Evolutionary conservation across 495 filamentous ascomycete genomes (phyloP).

Genomic region (Daldinia grandis): DNA sequence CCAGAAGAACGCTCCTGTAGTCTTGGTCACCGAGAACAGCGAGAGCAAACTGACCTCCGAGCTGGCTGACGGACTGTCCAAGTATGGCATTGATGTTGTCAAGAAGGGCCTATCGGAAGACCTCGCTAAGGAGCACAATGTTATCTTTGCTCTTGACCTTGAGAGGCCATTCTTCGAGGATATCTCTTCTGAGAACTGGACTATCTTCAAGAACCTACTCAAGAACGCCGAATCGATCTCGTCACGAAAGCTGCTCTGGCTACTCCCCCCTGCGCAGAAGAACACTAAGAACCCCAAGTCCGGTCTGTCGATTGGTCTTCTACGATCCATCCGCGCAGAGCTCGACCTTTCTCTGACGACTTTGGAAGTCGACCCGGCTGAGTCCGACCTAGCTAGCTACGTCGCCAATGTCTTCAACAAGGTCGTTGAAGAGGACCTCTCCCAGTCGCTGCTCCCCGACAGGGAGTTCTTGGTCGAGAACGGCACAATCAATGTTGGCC

Average conservation of each 20-base stretch:
- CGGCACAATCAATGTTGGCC: conserved; percentile 8
- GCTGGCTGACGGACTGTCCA: not conserved
- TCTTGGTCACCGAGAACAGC: not conserved
- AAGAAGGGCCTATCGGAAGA: not conserved
- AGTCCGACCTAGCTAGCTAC: not conserved
- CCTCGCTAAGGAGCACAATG: not conserved
- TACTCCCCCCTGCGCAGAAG: conserved; percentile 9
- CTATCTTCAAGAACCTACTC: not conserved
- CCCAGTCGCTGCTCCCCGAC: not conserved
- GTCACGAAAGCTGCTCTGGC: conserved; percentile 15
- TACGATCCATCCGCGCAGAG: not conserved
- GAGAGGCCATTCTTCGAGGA: conserved; percentile 5
- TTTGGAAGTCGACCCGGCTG: conserved; percentile 2
- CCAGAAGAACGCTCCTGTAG: not conserved
- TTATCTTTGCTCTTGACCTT: not conserved
- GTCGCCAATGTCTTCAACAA: conserved; percentile 4
- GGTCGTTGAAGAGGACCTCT: not conserved
- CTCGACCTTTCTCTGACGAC: not conserved
- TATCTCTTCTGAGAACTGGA: not conserved
- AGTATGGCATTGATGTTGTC: not conserved
- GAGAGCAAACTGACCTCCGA: not conserved
- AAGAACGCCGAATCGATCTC: not conserved
- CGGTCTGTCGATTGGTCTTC: not conserved
- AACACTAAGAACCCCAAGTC: conserved; percentile 11
- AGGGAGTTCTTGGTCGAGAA: conserved; percentile 21